Evolutionary conservation across 2,329 filamentous ascomycete genomes (phyloP).

Genomic region (Rhytidhysteron rufulum): DNA sequence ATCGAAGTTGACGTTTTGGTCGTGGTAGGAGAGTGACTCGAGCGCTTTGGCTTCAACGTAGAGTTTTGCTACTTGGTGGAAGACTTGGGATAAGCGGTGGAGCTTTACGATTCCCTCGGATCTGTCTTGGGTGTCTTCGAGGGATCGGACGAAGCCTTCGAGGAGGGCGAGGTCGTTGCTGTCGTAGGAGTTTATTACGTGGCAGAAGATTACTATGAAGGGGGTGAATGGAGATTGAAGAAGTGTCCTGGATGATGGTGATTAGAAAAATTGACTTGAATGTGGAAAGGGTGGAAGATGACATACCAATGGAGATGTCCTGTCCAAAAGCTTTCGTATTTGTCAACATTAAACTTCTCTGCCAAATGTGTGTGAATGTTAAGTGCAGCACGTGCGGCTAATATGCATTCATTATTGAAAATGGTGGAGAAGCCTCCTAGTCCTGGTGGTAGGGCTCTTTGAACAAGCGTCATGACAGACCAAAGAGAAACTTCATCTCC

Average conservation of each 20-base stretch:
- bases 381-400: constrained; percentile 3
- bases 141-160: constrained; percentile 54
- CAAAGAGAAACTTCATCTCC: constrained; percentile 1
- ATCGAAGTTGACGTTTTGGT: not conserved
- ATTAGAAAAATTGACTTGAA: not conserved
- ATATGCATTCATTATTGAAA: constrained; percentile 4
- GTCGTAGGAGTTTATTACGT: constrained; percentile 50
- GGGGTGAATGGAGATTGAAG: constrained; percentile 47
- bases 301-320: not conserved
- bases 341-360: constrained; percentile 1
- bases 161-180: constrained; percentile 53
- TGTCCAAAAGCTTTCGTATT: constrained; percentile 4
- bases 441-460: not conserved
- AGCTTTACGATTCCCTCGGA: constrained; percentile 60
- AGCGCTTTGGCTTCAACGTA: constrained; percentile 59
- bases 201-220: constrained; percentile 48
- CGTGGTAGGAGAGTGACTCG: constrained; percentile 28
- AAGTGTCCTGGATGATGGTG: constrained; percentile 24
- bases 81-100: constrained; percentile 59
- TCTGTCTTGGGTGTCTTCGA: constrained; percentile 48
- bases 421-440: not conserved
- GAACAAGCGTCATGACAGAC: not conserved
- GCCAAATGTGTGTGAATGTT: not conserved
- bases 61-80: constrained; percentile 58
- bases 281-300: not conserved